Conservation (phyloP, 768 basidiomycete species). For the Imleria badia region DNA sequence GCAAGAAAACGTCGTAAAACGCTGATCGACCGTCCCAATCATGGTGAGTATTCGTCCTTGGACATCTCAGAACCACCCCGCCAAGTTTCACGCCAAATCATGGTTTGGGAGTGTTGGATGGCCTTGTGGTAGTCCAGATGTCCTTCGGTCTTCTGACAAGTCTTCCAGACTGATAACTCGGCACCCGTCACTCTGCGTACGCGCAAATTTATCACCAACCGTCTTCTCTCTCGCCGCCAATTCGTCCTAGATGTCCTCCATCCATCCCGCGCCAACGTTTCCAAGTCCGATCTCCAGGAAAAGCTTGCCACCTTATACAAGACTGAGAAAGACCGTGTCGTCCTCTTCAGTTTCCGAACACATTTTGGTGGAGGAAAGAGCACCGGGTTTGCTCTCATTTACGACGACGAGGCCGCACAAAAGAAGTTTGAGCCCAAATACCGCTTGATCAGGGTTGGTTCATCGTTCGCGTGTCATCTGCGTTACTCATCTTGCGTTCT, state of each 20-base stretch:
- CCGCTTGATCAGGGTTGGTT: slow-evolving; percentile 87
- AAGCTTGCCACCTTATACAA: slow-evolving; percentile 94
- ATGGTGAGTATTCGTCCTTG: slow-evolving; percentile 36
- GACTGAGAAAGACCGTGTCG: slow-evolving; percentile 84
- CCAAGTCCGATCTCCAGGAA: slow-evolving; percentile 87
- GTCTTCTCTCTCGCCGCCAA: slow-evolving; percentile 92
- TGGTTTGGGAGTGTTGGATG: slow-evolving; percentile 27
- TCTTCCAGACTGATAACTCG: slow-evolving; percentile 65
- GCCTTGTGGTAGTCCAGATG: slow-evolving; percentile 21
- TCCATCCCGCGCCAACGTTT: slow-evolving; percentile 92
- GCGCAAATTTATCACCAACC: slow-evolving; percentile 99
- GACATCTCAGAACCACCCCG: background rate
- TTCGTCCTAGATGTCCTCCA: slow-evolving; percentile 95
- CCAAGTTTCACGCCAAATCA: slow-evolving; percentile 10
- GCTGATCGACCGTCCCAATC: slow-evolving; percentile 23
- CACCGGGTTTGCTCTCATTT: slow-evolving; percentile 96
- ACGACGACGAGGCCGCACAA: slow-evolving; percentile 93
- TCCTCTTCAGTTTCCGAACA: slow-evolving; percentile 92
- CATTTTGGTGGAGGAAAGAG: slow-evolving; percentile 98
- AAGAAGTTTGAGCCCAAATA: slow-evolving; percentile 97
- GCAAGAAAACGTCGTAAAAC: slow-evolving; percentile 23
- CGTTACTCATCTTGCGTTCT: slow-evolving; percentile 3
- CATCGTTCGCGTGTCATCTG: background rate
- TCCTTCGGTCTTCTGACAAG: slow-evolving; percentile 13
- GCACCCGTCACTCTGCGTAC: slow-evolving; percentile 95